Conservation (phyloP, 2,329 filamentous ascomycete species). For the Aspergillus udagawae region DNA sequence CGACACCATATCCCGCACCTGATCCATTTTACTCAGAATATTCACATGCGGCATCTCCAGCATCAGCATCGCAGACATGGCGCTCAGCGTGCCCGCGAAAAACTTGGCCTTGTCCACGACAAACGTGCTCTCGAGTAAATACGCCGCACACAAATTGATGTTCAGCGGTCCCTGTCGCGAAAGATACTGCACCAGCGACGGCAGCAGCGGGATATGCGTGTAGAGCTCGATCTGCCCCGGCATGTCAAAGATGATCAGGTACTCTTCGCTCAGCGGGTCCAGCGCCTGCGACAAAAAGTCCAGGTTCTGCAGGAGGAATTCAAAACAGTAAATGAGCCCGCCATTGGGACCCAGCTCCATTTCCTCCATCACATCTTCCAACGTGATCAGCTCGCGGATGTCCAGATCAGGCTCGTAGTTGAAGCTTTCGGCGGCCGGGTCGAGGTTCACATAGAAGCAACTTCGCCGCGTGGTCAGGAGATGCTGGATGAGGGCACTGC, state of each 20-base stretch:
- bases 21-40: conserved; percentile 95
- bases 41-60: conserved; percentile 96
- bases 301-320: conserved; percentile 90
- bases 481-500: conserved; percentile 86
- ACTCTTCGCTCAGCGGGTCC: conserved; percentile 84
- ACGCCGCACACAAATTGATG: conserved; percentile 87
- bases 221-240: conserved; percentile 98
- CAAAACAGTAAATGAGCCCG: conserved; percentile 92
- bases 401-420: conserved; percentile 88
- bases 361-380: conserved; percentile 96
- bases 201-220: conserved; percentile 91
- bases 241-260: conserved; percentile 97
- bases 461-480: conserved; percentile 87
- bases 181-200: conserved; percentile 75
- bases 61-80: conserved; percentile 99
- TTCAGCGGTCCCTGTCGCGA: conserved; percentile 76
- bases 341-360: conserved; percentile 87
- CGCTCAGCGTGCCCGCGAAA: conserved; percentile 90
- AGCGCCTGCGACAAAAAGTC: conserved; percentile 85
- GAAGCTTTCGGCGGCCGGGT: conserved; percentile 91
- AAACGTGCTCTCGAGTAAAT: conserved; percentile 93
- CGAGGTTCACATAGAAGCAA: conserved; percentile 96
- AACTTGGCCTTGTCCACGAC: conserved; percentile 95
- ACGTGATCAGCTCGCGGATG: conserved; percentile 89
- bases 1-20: conserved; percentile 83